These are phyloP conservation scores for Artemisia annua DNA, from an alignment of 129 eudicot genomes.

Conservation along the genomic window DNA sequence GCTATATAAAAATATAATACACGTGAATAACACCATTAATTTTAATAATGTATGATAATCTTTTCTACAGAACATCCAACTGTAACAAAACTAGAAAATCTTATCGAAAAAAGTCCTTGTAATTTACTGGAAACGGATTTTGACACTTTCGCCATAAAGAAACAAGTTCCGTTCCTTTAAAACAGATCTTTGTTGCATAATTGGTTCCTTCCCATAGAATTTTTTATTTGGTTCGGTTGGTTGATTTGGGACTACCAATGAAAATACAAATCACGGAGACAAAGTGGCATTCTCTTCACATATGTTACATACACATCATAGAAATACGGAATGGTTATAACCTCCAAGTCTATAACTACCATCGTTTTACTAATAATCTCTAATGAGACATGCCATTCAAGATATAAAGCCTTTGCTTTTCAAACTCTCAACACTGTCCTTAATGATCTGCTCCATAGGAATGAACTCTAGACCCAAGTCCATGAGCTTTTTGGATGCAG, in stretches of 20 bases:
- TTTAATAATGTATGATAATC: too few relatives aligned
- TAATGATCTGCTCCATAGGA: constrained; percentile 75
- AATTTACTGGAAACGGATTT: too few relatives aligned
- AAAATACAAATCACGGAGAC: not conserved
- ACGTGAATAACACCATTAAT: too few relatives aligned
- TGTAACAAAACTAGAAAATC: too few relatives aligned
- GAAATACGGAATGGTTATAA: not conserved
- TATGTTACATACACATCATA: not conserved
- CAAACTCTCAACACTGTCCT: constrained; percentile 80
- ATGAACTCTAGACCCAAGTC: constrained; percentile 71
- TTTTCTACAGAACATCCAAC: too few relatives aligned
- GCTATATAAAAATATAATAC: too few relatives aligned
- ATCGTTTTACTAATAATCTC: not conserved
- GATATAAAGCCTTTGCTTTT: constrained; percentile 72
- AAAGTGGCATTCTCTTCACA: not conserved
- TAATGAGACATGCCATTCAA: constrained; percentile 24
- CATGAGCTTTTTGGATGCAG: constrained; percentile 70
- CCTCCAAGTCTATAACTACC: not conserved
- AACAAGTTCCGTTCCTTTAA: too few relatives aligned
- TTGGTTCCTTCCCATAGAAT: too few relatives aligned
- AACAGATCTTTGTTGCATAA: too few relatives aligned
- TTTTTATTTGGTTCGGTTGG: too few relatives aligned
- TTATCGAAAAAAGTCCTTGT: too few relatives aligned
- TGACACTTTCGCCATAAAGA: too few relatives aligned
- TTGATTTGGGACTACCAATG: not conserved